Percentiles rank a stretch among this genome's conserved stretches.
Conservation (phyloP, 225 moss, liverwort and hornwort species). For the Polytrichum formosum region DNA sequence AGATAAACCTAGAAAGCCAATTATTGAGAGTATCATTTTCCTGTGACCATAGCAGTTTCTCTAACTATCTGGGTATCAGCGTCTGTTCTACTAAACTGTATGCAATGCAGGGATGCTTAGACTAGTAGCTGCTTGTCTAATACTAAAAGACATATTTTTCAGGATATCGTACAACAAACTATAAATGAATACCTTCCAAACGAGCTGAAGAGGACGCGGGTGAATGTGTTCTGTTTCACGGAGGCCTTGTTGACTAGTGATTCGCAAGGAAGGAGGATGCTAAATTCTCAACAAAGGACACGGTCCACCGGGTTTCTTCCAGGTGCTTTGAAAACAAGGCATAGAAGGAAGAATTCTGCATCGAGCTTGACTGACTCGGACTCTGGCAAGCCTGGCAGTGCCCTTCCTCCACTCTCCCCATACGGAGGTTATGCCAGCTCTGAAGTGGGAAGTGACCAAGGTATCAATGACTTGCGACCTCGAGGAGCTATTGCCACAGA, state of each 20-base stretch:
- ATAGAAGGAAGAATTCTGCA: constrained; percentile 73
- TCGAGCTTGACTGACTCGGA: constrained; percentile 81
- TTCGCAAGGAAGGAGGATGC: constrained; percentile 34
- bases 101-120: too few species aligned
- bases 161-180: constrained; percentile 70
- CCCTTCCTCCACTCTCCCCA: constrained; percentile 70
- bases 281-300: constrained; percentile 28
- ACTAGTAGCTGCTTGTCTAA: background rate
- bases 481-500: constrained; percentile 29
- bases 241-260: constrained; percentile 46
- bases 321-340: constrained; percentile 53
- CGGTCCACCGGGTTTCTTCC: constrained; percentile 47
- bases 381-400: constrained; percentile 51
- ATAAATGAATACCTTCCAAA: constrained; percentile 71
- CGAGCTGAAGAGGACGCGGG: constrained; percentile 80
- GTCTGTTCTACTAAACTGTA: too few species aligned
- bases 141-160: constrained; percentile 19
- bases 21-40: too few species aligned
- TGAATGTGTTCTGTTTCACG: constrained; percentile 91
- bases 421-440: constrained; percentile 71
- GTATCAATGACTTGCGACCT: constrained; percentile 43
- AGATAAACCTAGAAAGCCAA: too few species aligned
- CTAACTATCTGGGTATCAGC: too few species aligned
- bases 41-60: too few species aligned
- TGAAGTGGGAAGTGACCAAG: constrained; percentile 79